Conservation (phyloP, 2,329 filamentous ascomycete species). For the Stagonosporopsis vannaccii region DNA sequence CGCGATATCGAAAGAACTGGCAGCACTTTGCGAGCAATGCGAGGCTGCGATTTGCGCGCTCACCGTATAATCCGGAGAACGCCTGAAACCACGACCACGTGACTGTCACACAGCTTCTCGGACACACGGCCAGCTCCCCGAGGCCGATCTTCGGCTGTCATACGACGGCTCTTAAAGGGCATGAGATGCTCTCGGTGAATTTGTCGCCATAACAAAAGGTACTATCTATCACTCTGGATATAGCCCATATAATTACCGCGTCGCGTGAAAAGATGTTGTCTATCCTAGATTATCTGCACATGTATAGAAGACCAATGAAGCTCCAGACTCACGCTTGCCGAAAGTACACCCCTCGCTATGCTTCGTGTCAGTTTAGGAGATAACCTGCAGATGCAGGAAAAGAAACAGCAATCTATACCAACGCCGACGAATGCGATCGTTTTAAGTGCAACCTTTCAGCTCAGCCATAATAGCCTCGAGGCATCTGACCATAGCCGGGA, state of each 20-base stretch:
- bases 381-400: conserved; percentile 13
- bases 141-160: not conserved
- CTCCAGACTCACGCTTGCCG: not conserved
- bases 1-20: not conserved
- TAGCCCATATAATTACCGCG: not conserved
- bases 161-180: not conserved
- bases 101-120: not conserved
- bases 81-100: not conserved
- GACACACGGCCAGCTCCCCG: not conserved
- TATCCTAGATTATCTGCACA: not conserved
- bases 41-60: not conserved
- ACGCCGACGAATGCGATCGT: conserved; percentile 21
- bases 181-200: no score
- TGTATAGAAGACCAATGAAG: not conserved
- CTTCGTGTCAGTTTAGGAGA: conserved; percentile 19
- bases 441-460: not conserved
- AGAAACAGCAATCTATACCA: not conserved
- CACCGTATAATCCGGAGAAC: not conserved
- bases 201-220: no score
- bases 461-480: conserved; percentile 31
- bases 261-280: not conserved
- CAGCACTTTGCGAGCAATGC: conserved; percentile 1
- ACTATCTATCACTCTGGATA: no score
- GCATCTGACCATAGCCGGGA: conserved; percentile 35
- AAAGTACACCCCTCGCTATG: conserved; percentile 39